Percentiles rank a stretch among this genome's conserved stretches.
These are phyloP conservation scores for Microbotryum violaceum DNA, from an alignment of 1,284 basidiomycete species.

Conservation along the genomic window DNA sequence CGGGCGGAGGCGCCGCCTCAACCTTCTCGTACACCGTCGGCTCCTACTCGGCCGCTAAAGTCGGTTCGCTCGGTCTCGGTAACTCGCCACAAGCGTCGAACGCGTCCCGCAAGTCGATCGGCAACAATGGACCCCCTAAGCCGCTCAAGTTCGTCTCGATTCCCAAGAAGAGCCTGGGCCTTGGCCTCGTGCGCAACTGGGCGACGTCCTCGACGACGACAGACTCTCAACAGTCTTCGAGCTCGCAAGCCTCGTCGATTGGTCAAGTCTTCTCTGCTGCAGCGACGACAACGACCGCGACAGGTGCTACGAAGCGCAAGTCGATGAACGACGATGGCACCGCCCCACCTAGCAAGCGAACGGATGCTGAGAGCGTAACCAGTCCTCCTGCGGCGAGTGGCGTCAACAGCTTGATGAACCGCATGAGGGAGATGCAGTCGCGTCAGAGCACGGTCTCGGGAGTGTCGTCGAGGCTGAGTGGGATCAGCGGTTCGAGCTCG, in stretches of 20 bases:
- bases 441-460: constrained; percentile 16
- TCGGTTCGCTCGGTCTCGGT: constrained; percentile 18
- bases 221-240: constrained; percentile 1
- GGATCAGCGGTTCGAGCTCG: not conserved
- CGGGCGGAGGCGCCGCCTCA: constrained; percentile 16
- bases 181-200: constrained; percentile 22
- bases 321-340: constrained; percentile 6
- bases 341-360: not conserved
- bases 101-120: not conserved
- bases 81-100: constrained; percentile 12
- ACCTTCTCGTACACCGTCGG: constrained; percentile 11
- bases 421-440: constrained; percentile 22
- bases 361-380: not conserved
- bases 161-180: constrained; percentile 33
- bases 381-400: not conserved
- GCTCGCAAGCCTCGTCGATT: not conserved
- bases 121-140: constrained; percentile 10
- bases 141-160: constrained; percentile 30
- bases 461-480: constrained; percentile 11
- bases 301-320: constrained; percentile 27
- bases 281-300: constrained; percentile 7
- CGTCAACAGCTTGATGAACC: constrained; percentile 5
- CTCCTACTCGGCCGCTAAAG: constrained; percentile 21
- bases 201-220: not conserved
- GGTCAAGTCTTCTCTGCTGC: not conserved